phyloP scores from a whole-genome alignment of 177 flowering plant species.

The Vitis hybrid region DNA sequence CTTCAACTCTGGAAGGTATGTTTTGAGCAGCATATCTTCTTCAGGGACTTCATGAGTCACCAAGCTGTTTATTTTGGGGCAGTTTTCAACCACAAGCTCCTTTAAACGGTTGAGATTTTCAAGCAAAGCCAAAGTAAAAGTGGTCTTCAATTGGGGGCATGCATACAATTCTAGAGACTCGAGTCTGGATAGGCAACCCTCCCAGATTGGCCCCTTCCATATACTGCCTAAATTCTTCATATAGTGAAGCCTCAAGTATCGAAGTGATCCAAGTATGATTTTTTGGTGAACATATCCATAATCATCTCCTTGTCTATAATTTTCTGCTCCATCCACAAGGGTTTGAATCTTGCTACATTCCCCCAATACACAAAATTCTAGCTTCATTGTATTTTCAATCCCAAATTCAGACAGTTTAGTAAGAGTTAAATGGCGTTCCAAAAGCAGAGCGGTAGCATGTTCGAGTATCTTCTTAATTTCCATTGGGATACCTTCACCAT shows the following conservation, averaged over 20 bases:
- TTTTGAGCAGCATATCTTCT: too few relatives aligned
- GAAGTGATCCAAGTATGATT: not conserved
- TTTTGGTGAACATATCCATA: too few relatives aligned
- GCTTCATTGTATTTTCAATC: not conserved
- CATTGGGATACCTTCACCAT: not conserved
- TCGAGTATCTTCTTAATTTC: not conserved
- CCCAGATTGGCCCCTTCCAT: not conserved
- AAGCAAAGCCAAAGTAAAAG: not conserved
- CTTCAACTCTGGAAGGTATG: not conserved
- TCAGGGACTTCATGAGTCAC: not conserved
- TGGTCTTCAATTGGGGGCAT: constrained; percentile 1
- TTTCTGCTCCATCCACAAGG: not conserved
- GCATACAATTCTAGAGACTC: not conserved
- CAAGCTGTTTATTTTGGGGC: not conserved
- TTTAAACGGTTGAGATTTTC: not conserved
- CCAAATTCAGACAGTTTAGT: constrained; percentile 8
- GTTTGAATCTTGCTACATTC: constrained; percentile 11
- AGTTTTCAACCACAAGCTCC: constrained; percentile 11
- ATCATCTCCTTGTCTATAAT: not conserved
- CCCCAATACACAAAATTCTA: constrained; percentile 8
- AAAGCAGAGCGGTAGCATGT: constrained; percentile 4
- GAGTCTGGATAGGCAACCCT: not conserved
- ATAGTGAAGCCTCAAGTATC: not conserved
- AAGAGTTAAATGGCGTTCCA: constrained; percentile 6
- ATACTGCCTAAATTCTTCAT: constrained; percentile 6